Base-by-base conservation (phyloP, 768 basidiomycete species). In the Suillus fuscotomentosus region DNA sequence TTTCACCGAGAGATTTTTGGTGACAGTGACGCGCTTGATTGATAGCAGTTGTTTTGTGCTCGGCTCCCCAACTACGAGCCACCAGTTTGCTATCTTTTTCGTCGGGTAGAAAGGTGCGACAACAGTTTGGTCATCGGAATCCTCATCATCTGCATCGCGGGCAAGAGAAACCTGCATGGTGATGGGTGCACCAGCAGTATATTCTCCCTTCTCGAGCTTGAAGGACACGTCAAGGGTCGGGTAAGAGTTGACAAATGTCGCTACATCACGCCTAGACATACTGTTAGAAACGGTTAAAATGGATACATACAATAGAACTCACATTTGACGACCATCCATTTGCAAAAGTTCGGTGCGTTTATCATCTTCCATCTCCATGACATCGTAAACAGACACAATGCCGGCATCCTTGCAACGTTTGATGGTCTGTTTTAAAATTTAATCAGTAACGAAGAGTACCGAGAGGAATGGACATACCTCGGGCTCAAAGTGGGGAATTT, bases 311-410 rank as follows among this genome's bases (percentile, higher is more conserved):
- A 45, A 48, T 60, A 22, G 7, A 6, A 82, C 93, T 67, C 76
- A 94, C 94, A 99, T 94, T 75, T 97, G 92, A 45, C 83, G 80
- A 1, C 88, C 81, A 62, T 89, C 87, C 93, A 99, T 95, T 71
- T 90, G 87, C 36, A 99, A 78, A 27, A 98, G 78, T 61, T 87
- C 80, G 63, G 86, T 92, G 42, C 97, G 86, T 72, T 92, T 84
- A 64, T 92, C 90, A 70, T 98, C 97, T 72, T 99, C 97, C 88
- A 99, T 88, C 75, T 99, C 97, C 93, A 98, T 97, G 66, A 99
- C 84, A 73, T 99, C 97, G 74, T 98, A 97, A 0, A 99, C 95
- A 1, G 92, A 91, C 65, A 94, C 93, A 61, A 97, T 81, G 9
- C 85, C 85, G 8, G 88, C 91, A 0, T 83, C 86, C 72, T 91